phyloP scores from a whole-genome alignment of 164 flowering plant genomes.

The Piper betle region DNA sequence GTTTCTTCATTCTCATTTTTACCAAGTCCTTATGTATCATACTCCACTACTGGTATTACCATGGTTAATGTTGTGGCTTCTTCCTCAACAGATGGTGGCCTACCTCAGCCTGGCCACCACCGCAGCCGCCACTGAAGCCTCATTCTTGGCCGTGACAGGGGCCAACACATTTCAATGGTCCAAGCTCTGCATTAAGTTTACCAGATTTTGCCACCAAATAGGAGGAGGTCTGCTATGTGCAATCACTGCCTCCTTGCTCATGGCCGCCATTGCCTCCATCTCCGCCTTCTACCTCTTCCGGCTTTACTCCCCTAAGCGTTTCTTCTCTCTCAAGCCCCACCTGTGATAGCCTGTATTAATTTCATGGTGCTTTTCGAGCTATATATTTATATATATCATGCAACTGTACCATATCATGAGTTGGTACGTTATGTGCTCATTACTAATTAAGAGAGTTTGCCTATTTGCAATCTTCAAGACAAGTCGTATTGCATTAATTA shows the following conservation, averaged over 20 bases:
- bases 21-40: too few species aligned
- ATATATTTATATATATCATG: background rate
- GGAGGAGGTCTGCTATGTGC: constrained; percentile 42
- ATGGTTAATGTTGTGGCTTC: too few species aligned
- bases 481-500: background rate
- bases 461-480: background rate
- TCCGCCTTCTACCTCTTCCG: constrained; percentile 58
- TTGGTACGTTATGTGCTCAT: too few species aligned
- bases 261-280: too few species aligned
- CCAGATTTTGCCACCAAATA: constrained; percentile 56
- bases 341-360: background rate
- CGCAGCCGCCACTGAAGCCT: constrained; percentile 33
- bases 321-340: constrained; percentile 25
- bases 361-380: background rate
- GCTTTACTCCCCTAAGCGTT: constrained; percentile 41
- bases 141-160: constrained; percentile 43
- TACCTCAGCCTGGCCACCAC: constrained; percentile 30
- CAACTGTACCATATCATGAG: background rate
- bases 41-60: too few species aligned
- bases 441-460: background rate
- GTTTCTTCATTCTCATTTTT: too few species aligned
- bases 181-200: constrained; percentile 55
- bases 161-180: constrained; percentile 38
- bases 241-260: constrained; percentile 18
- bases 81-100: constrained; percentile 39